Base-by-base conservation (phyloP, 805 yeast genomes). In the Metschnikowia borealis region DNA sequence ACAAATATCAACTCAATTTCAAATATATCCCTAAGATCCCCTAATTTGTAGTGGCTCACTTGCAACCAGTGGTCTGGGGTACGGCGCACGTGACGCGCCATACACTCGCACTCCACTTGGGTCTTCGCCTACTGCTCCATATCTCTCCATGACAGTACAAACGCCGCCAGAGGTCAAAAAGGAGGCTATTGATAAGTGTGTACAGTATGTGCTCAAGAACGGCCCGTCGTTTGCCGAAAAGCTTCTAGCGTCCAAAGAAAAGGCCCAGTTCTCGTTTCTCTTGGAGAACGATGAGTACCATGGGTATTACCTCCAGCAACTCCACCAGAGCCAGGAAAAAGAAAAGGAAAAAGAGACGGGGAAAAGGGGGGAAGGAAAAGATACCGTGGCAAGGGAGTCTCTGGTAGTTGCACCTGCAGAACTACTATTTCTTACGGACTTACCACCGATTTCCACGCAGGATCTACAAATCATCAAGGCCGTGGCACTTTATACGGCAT, bases 391-490 rank as follows among this genome's bases (percentile, higher is more conserved):
- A 3, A 46, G 13, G 4, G 21, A 37, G 11, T 18, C 41, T 11
- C 51, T 43, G 3, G 31, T 7, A 7, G 7, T 10, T 5, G 55
- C 44, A 11, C 69, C 71, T 10, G 50, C 35, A 7, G 54, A 54
- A 2, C 59, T 66, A 8, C 49, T 60, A 62, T 65, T 64, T 68
- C 57, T 53, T 44, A 59, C 53, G 38, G 66, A 58, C 43, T 52
- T 62, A 47, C 71, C 69, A 39, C 65, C 64, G 46, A 71, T 89
- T 2, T 80, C 92, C 0, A 62, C 78, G 0, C 69, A 75, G 31
- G 96, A 90, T 63, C 66, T 86, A 26, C 85, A 85, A 26, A 72
- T 86, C 10, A 77, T 92, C 39, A 86, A 87, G 62, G 60, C 82
- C 2, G 81, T 91, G 1, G 97, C 97, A 0, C 74, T 81, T 47